Base-by-base conservation (phyloP, 768 basidiomycete species). In the Kwoniella pini region DNA sequence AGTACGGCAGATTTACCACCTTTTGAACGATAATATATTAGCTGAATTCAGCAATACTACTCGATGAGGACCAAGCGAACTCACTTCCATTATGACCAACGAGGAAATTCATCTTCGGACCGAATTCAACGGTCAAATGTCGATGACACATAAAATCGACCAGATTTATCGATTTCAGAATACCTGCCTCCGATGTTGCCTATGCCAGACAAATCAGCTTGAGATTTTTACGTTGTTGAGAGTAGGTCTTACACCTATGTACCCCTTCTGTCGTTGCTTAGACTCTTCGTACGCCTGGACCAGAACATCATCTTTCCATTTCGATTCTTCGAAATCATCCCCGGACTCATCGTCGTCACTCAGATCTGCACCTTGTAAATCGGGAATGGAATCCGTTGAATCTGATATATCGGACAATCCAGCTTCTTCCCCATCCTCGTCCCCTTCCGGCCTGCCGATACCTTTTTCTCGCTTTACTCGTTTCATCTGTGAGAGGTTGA, bases 71-170 rank as follows among this genome's bases (percentile, higher is more conserved):
- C n/a, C 43, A 24, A 21, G 7, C 26, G 21, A 22, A 84, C 90
- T 63, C 72, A 91, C 92, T 95, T 80, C 92, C 92, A 76, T 96
- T 96, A 68, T 92, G 89, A 12, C 91, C 91, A 38, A 95, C 95
- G 68, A 99, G 90, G 73, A 98, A 98, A 80, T 98, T 99, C 73
- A 99, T 90, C 77, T 94, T 91, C 9, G 89, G 88, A 0, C 92
- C 91, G 64, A 98, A 91, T 1, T 84, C 83, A 79, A 96, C 90
- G 0, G 83, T 86, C 44, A 93, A 82, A 78, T 83, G 87, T 75
- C 86, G 84, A 80, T 98, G 94, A 78, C 93, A 96, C 93, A 98
- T 95, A 80, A 98, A 98, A 73, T 97, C 88, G 71, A 86, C 83
- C 85, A 80, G 57, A 22, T 60, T 54, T 54, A 78, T 66, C 3